phyloP scores from a whole-genome alignment of 345 rosid genomes.

The Arabidopsis arenosa region DNA sequence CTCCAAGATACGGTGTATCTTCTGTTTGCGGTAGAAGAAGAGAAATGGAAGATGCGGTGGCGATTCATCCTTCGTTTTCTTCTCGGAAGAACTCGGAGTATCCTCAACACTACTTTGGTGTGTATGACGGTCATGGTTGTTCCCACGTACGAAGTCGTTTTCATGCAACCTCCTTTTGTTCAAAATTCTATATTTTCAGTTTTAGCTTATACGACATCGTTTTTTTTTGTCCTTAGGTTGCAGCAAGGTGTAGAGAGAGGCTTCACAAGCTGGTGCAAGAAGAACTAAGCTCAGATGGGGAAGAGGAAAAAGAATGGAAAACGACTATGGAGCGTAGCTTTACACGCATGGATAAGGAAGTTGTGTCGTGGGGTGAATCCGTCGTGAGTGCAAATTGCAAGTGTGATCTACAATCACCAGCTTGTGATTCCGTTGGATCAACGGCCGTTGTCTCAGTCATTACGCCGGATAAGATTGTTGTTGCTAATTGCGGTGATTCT shows the following conservation, averaged over 20 bases:
- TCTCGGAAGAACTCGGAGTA: not conserved
- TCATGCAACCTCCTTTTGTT: not conserved
- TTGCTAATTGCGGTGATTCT: slow-evolving; percentile 92
- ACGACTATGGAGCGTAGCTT: slow-evolving; percentile 64
- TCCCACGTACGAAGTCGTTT: slow-evolving; percentile 57
- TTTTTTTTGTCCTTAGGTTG: slow-evolving; percentile 48
- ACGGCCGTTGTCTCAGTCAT: slow-evolving; percentile 81
- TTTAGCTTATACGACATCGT: slow-evolving; percentile 8
- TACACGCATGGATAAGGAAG: slow-evolving; percentile 65
- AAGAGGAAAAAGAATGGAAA: slow-evolving; percentile 49
- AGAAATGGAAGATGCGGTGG: slow-evolving; percentile 86
- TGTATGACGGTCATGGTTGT: slow-evolving; percentile 80
- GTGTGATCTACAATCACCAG: slow-evolving; percentile 68
- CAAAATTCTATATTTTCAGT: not conserved
- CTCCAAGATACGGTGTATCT: slow-evolving; percentile 60
- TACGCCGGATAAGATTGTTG: slow-evolving; percentile 62
- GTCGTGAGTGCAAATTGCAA: slow-evolving; percentile 44
- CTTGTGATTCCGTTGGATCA: slow-evolving; percentile 79
- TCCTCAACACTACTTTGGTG: slow-evolving; percentile 62
- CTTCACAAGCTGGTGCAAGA: slow-evolving; percentile 68
- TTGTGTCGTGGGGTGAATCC: slow-evolving; percentile 27
- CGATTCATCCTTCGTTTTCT: slow-evolving; percentile 59
- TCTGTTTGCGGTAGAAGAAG: slow-evolving; percentile 83
- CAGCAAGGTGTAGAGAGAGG: slow-evolving; percentile 60
- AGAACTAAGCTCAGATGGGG: slow-evolving; percentile 27